These are phyloP conservation scores for Pochonia chlamydosporia DNA, from an alignment of 2,329 filamentous ascomycete species.

Conservation along the genomic window DNA sequence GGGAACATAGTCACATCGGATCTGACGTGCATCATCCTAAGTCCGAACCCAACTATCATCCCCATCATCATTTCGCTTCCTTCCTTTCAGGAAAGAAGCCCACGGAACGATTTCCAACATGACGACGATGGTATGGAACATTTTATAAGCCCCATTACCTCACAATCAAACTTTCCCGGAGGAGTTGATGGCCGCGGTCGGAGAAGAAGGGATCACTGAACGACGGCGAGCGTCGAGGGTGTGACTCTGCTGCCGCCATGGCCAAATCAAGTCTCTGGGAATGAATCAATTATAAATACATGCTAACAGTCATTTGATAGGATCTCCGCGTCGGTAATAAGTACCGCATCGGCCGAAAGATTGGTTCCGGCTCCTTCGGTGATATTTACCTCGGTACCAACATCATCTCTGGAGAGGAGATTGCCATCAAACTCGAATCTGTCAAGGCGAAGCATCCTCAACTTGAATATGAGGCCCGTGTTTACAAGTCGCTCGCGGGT, in stretches of 20 bases:
- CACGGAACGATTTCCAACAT: conserved; percentile 26
- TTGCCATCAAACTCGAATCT: conserved; percentile 98
- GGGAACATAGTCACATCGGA: not conserved
- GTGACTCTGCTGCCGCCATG: not conserved
- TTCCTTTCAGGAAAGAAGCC: conserved; percentile 17
- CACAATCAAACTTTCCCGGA: too few species aligned
- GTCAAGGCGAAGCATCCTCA: conserved; percentile 99
- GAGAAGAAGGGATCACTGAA: not conserved
- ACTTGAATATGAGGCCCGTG: conserved; percentile 96
- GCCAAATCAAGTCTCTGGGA: too few species aligned
- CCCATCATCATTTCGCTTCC: conserved; percentile 8
- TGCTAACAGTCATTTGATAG: conserved; percentile 38
- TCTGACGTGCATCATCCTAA: not conserved
- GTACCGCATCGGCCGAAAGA: conserved; percentile 99
- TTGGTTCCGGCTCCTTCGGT: conserved; percentile 94
- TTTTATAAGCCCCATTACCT: not conserved
- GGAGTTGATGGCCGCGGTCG: not conserved
- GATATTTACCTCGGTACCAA: conserved; percentile 99
- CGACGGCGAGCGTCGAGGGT: not conserved
- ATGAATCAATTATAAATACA: too few species aligned
- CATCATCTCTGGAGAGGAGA: conserved; percentile 99
- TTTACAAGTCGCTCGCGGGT: conserved; percentile 84
- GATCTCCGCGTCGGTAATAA: conserved; percentile 99
- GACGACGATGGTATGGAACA: conserved; percentile 45
- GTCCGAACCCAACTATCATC: not conserved